Evolutionary conservation across 73 alveolate species (phyloP).

Genomic region (Paramecium tetraurelia): DNA sequence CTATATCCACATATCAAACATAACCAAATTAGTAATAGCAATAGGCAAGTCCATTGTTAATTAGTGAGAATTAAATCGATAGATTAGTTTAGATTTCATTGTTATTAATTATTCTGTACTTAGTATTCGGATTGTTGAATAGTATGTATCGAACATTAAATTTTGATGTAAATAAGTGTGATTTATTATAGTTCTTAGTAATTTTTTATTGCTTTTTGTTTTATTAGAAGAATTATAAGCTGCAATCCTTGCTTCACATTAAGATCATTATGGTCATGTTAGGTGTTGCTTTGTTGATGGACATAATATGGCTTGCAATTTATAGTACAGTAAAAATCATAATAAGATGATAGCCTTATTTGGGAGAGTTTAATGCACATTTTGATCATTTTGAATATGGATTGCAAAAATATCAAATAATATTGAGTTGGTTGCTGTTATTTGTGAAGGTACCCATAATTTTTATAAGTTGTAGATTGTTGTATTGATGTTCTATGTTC

Average conservation of each 20-base stretch:
- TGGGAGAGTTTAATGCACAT: constrained; percentile 12
- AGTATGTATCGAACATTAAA: not conserved
- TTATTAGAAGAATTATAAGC: constrained; percentile 9
- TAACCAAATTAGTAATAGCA: not conserved
- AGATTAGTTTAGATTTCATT: not conserved
- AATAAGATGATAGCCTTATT: not conserved
- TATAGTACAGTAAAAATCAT: constrained; percentile 2
- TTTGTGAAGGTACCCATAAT: not conserved
- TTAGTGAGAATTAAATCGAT: not conserved
- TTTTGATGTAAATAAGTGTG: not conserved
- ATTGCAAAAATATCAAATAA: not conserved
- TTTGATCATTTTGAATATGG: constrained; percentile 29
- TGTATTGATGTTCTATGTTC: not conserved
- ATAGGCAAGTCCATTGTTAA: not conserved
- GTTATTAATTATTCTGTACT: not conserved
- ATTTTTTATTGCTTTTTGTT: constrained; percentile 22
- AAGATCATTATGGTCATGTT: constrained; percentile 1
- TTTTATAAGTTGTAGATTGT: not conserved
- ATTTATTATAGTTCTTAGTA: not conserved
- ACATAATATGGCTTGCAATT: not conserved
- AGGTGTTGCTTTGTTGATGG: not conserved
- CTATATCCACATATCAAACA: not conserved
- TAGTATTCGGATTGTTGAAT: not conserved
- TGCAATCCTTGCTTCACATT: not conserved
- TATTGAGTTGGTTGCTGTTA: not conserved